Conservation (phyloP, 805 yeast species). For the Myxozyma melibiosi region DNA sequence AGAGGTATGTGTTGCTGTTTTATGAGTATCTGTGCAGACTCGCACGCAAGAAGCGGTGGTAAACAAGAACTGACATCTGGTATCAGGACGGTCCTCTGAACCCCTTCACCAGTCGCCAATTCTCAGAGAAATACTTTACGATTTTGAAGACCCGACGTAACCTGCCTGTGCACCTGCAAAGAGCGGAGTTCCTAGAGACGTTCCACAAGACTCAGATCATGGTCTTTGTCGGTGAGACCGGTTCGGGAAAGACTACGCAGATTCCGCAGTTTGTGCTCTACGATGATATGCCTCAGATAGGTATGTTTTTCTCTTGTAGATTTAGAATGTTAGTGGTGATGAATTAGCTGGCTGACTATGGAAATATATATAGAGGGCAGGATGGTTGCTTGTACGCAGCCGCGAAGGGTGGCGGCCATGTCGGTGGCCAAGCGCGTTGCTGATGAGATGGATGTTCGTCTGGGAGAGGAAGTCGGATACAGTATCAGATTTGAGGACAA, state of each 20-base stretch:
- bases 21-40: conserved; percentile 18
- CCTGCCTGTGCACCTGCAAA: conserved; percentile 91
- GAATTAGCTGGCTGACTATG: not conserved
- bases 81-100: conserved; percentile 54
- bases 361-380: conserved; percentile 49
- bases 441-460: conserved; percentile 89
- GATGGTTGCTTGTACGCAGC: conserved; percentile 93
- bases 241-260: conserved; percentile 98
- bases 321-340: too few species aligned
- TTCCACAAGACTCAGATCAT: conserved; percentile 88
- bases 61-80: conserved; percentile 33
- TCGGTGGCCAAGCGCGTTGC: conserved; percentile 97
- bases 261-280: conserved; percentile 93
- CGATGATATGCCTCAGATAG: conserved; percentile 89
- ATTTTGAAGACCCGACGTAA: conserved; percentile 80
- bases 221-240: conserved; percentile 99
- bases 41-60: conserved; percentile 39
- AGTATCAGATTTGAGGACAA: conserved; percentile 91
- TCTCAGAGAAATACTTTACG: conserved; percentile 68
- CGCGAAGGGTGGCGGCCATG: conserved; percentile 99
- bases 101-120: conserved; percentile 74
- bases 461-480: conserved; percentile 96
- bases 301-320: conserved; percentile 5
- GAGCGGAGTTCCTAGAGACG: conserved; percentile 81
- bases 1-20: conserved; percentile 35